Base-by-base conservation (phyloP, 306 rosid genomes). In the Vicia villosa region DNA sequence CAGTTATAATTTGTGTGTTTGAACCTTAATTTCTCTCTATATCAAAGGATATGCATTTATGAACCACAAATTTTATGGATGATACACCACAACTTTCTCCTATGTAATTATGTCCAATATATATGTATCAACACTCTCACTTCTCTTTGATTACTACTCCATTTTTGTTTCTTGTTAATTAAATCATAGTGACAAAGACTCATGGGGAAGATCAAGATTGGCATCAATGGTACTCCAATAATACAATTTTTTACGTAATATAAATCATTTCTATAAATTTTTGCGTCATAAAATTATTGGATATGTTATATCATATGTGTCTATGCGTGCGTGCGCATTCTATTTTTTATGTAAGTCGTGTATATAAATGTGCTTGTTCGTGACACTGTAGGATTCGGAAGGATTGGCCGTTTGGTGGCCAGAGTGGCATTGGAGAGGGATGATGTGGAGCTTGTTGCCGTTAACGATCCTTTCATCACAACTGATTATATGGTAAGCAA, bases 151-250 rank as follows among this genome's bases (percentile, higher is more conserved):
- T 22, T 34, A 49, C 41, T 24, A 15, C 40, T 30, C 20, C 14
- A 3, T 40, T 12, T 20, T 17, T 16, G 36, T 12, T 57, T 75
- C 12, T 50, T 68, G 11, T 26, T 3, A 37, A 5, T 0, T 59
- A 57, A 67, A 67, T 13, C n/a, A 46, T 1, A 20, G 49, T n/a
- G 26, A 38, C 10, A 37, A 14, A 64, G 5, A 49, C 6, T 67
- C 77, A 89, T 89, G 90, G 81, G 63, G 37, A 89, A 86, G 83
- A 72, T 87, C 77, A 90, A 82, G 89, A 87, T 90, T 64, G 96
- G 94, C 28, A 90, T 90, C 82, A 90, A 87, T 70, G 94, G 96
- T 90, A 76, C 66, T n/a, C 17, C 14, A 57, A 41, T 41, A 41
- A 60, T 37, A 11, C 15, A 46, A 11, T 36, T 67, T 21, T 2